phyloP scores from a whole-genome alignment of 192 early-diverging fungal genomes.

The Bifiguratus adelaidae region DNA sequence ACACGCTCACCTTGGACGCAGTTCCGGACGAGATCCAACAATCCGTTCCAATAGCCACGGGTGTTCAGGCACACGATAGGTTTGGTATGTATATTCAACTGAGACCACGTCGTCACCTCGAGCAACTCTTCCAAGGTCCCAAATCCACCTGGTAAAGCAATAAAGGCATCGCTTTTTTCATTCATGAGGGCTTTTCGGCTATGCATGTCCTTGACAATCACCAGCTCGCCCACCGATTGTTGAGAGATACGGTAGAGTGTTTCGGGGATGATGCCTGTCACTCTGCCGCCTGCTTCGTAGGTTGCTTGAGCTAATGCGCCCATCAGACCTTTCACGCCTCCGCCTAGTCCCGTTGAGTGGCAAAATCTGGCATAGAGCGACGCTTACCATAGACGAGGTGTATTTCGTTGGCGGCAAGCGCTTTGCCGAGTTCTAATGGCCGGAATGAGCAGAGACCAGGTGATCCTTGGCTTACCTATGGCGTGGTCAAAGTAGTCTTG shows the following conservation, averaged over 20 bases:
- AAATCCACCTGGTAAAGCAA: slow-evolving; percentile 79
- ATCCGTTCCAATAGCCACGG: slow-evolving; percentile 62
- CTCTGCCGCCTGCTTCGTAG: slow-evolving; percentile 41
- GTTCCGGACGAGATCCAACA: slow-evolving; percentile 51
- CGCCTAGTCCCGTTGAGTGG: no score
- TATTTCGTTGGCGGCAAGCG: background rate
- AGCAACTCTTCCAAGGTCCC: slow-evolving; percentile 85
- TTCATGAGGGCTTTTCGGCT: slow-evolving; percentile 46
- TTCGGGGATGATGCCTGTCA: slow-evolving; percentile 68
- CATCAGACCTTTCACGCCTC: slow-evolving; percentile 68
- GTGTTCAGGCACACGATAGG: slow-evolving; percentile 73
- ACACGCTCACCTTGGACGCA: slow-evolving; percentile 32
- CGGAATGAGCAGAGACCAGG: background rate
- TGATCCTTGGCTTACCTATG: background rate
- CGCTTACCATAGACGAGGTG: background rate
- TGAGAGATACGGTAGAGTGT: slow-evolving; percentile 33
- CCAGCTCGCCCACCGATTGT: slow-evolving; percentile 26
- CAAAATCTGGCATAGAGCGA: no score
- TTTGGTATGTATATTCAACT: slow-evolving; percentile 71
- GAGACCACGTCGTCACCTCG: slow-evolving; percentile 72
- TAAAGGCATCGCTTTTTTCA: slow-evolving; percentile 50
- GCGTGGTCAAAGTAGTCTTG: slow-evolving; percentile 13
- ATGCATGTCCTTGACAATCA: slow-evolving; percentile 75
- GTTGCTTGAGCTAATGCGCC: slow-evolving; percentile 67
- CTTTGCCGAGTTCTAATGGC: background rate